Conservation (phyloP, 2,329 filamentous ascomycete genomes). For the Aspergillus bombycis region DNA sequence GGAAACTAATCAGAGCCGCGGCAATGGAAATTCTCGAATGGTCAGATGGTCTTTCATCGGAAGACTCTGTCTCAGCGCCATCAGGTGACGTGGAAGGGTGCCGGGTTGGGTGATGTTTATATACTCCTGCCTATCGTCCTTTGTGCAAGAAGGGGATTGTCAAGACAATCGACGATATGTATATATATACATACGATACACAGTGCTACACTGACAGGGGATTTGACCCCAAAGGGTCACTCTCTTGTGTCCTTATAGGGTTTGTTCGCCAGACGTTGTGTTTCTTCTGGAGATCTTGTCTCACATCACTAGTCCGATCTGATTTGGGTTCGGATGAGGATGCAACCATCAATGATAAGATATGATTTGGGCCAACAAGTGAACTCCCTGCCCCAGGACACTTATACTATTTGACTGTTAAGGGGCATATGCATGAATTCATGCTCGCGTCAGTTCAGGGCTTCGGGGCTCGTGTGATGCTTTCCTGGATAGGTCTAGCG, state of each 20-base stretch:
- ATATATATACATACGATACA: not conserved
- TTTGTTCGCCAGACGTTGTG: not conserved
- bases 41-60: slow-evolving; percentile 3
- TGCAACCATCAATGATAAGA: not conserved
- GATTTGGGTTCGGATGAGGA: not conserved
- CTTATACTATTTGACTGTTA: not conserved
- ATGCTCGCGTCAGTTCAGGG: not conserved
- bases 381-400: not conserved
- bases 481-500: not conserved
- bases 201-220: not conserved
- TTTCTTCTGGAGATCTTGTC: not conserved
- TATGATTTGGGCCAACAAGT: not conserved
- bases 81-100: not conserved
- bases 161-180: not conserved
- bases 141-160: not conserved
- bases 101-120: not conserved
- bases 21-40: slow-evolving; percentile 6
- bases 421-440: not conserved
- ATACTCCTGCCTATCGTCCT: not conserved
- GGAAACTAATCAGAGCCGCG: slow-evolving; percentile 10
- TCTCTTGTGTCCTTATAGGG: not conserved
- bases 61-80: not conserved
- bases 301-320: not conserved
- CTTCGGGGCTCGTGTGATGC: not conserved
- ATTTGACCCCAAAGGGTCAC: not conserved